Base-by-base conservation (phyloP, 2,329 filamentous ascomycete genomes). In the Xenoacremonium recifei region DNA sequence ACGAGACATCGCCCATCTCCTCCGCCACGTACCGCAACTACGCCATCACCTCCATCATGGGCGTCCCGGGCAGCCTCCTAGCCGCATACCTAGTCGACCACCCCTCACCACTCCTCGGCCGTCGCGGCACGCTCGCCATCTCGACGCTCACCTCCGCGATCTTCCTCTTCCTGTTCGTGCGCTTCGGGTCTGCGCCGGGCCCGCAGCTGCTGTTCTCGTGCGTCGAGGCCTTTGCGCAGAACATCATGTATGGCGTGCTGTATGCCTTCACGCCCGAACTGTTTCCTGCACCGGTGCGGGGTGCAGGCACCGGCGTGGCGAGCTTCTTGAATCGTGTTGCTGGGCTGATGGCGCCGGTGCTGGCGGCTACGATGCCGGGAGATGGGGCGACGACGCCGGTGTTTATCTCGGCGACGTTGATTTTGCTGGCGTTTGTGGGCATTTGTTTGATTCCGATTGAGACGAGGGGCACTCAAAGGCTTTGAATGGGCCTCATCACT, bases 201-300 rank as follows among this genome's bases (percentile, higher is more conserved):
- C 69, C 71, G 45, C 82, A 87, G 66, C 75, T 89, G 29, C 72
- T 73, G 37, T 86, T 86, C 59, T 81, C 77, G 0, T 87, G 80
- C 48, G 70, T 84, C 49, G 80, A 86, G 59, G 81, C 84, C 10
- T 87, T 89, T 59, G 78, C 81, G 50, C 84, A 87, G 64, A 87
- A 87, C 58, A 84, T 87, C 65, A 86, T 86, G 80, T 89, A 88
- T 64, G 85, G 84, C 42, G 83, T 88, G 2, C 67, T 90, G 2
- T 89, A 88, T 60, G 83, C 85, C 6, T 89, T 87, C 59, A 89
- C 86, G 0, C 85, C 86, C 0, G 86, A 89, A 57, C 79, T 89
- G 20, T 89, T 90, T 64, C 85, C 85, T 0, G 82, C 84, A 0
- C 83, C 84, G 1, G 79, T 85, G 17, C 72, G 86, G 21, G 86